Evolutionary conservation across 306 rosid genomes (phyloP).

Genomic region (Sesbania bispinosa): DNA sequence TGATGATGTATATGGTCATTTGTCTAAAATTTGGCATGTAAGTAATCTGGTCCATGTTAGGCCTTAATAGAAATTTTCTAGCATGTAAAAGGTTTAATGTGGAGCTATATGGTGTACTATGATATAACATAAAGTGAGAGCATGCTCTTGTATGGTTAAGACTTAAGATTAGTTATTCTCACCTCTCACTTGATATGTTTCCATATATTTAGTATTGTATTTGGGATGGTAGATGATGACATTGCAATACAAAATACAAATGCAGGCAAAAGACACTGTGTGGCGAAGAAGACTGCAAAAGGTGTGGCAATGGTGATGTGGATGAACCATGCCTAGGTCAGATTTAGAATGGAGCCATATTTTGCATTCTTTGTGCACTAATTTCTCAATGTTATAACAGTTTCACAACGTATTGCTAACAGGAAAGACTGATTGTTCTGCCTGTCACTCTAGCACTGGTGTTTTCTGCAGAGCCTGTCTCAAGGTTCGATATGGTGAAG

Average conservation of each 20-base stretch:
- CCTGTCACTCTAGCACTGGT: slow-evolving; percentile 66
- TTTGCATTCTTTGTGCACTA: background rate
- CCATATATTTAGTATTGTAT: too few species aligned
- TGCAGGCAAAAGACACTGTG: slow-evolving; percentile 76
- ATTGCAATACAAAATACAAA: slow-evolving; percentile 15
- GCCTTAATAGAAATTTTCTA: background rate
- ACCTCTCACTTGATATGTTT: too few species aligned
- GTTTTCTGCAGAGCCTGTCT: slow-evolving; percentile 72
- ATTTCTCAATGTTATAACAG: slow-evolving; percentile 10
- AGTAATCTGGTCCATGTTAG: background rate
- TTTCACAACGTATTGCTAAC: background rate
- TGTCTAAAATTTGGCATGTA: background rate
- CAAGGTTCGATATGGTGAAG: slow-evolving; percentile 79
- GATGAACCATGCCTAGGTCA: slow-evolving; percentile 66
- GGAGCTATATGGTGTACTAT: background rate
- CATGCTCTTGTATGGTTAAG: too few species aligned
- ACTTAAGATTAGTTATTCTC: too few species aligned
- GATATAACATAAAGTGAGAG: too few species aligned
- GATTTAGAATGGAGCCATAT: slow-evolving; percentile 7
- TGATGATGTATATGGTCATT: background rate
- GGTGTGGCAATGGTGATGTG: slow-evolving; percentile 60
- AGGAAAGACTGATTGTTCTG: slow-evolving; percentile 84
- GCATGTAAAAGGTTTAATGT: background rate
- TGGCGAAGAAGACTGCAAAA: slow-evolving; percentile 69
- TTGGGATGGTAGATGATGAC: background rate